Evolutionary conservation across 441 rosid species (phyloP).

Genomic region (Breynia disticha): DNA sequence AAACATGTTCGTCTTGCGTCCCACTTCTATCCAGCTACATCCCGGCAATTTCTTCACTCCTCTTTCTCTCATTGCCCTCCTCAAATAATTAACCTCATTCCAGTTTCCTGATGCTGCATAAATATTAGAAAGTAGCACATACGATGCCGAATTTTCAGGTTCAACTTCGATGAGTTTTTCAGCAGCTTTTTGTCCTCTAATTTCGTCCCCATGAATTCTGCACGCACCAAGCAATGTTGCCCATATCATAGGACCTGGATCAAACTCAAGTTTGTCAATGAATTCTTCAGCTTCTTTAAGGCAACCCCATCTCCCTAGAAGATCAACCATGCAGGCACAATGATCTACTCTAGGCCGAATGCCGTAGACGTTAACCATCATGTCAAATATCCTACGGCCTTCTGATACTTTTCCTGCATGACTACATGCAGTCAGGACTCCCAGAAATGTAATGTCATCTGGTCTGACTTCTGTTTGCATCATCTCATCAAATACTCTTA

Average conservation of each 20-base stretch:
- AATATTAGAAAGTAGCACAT: conserved; percentile 77
- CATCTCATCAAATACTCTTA: conserved; percentile 49
- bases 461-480: conserved; percentile 44
- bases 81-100: conserved; percentile 57
- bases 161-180: conserved; percentile 68
- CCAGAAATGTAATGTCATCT: conserved; percentile 84
- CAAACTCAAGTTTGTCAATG: conserved; percentile 39
- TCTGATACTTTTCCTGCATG: conserved; percentile 76
- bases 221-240: conserved; percentile 83
- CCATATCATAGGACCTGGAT: conserved; percentile 76
- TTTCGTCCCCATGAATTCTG: conserved; percentile 76
- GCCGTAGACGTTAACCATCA: conserved; percentile 46
- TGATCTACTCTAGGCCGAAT: conserved; percentile 70
- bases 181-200: conserved; percentile 57
- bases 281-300: conserved; percentile 74
- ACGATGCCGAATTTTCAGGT: conserved; percentile 66
- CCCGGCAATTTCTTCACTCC: conserved; percentile 77
- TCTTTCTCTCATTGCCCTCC: conserved; percentile 68
- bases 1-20: conserved; percentile 43
- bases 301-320: conserved; percentile 82
- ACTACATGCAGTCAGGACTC: conserved; percentile 88
- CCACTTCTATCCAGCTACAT: conserved; percentile 74
- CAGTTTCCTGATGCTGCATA: conserved; percentile 77
- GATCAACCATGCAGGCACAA: conserved; percentile 86
- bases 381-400: conserved; percentile 52